Evolutionary conservation across 2,329 filamentous ascomycete genomes (phyloP).

Genomic region (Colletotrichum tabaci): DNA sequence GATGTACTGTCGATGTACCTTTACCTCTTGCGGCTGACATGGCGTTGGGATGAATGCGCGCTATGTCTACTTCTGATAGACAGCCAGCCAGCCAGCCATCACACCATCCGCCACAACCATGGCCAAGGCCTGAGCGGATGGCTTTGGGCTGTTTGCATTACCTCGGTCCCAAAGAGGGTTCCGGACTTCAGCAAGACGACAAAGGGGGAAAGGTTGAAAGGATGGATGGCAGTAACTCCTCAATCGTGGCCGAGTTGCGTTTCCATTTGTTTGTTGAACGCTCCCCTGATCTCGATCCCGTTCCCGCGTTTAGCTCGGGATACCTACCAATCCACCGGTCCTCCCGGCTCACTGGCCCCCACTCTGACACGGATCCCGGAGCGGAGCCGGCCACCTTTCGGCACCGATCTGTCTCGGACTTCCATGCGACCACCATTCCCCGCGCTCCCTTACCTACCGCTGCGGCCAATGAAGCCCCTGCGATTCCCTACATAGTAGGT

Average conservation of each 20-base stretch:
- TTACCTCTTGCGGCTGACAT: neutral
- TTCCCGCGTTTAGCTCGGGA: neutral
- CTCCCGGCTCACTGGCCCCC: neutral
- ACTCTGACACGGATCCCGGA: neutral
- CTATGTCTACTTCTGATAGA: conserved; percentile 21
- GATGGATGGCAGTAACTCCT: too few relatives aligned
- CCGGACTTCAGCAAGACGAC: too few relatives aligned
- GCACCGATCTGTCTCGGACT: conserved; percentile 7
- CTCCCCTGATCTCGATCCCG: conserved; percentile 4
- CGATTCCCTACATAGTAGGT: neutral
- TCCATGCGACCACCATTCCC: neutral
- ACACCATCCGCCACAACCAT: neutral
- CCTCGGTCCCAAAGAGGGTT: conserved; percentile 15
- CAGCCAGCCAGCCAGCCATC: neutral
- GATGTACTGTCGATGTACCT: conserved; percentile 16
- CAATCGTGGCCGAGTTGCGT: too few relatives aligned
- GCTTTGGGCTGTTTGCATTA: conserved; percentile 21
- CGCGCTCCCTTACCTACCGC: neutral
- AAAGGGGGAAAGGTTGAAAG: neutral
- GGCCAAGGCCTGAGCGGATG: neutral
- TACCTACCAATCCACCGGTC: neutral
- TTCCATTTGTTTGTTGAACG: too few relatives aligned
- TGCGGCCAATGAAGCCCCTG: conserved; percentile 4
- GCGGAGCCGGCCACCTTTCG: neutral
- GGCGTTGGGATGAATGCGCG: conserved; percentile 20